phyloP scores from a whole-genome alignment of 1,284 basidiomycete genomes.

The Pyrrhoderma lamaoense region DNA sequence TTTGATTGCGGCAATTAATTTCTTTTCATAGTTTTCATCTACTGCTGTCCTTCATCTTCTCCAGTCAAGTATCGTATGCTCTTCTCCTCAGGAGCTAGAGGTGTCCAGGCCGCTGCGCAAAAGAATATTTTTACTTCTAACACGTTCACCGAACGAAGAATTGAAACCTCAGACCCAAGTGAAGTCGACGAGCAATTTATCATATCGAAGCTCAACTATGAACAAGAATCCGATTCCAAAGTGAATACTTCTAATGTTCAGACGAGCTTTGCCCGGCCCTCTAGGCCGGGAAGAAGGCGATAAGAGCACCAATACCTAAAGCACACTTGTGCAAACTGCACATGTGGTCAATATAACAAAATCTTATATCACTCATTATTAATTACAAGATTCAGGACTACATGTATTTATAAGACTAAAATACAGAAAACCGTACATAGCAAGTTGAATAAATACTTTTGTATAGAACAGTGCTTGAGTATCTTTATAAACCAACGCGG shows the following conservation, averaged over 20 bases:
- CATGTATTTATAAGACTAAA: neutral
- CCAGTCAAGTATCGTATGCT: constrained; percentile 82
- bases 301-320: too few relatives aligned
- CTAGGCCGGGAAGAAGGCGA: constrained; percentile 24
- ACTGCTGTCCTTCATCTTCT: constrained; percentile 75
- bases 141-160: constrained; percentile 46
- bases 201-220: constrained; percentile 44
- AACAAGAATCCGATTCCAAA: constrained; percentile 2
- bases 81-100: constrained; percentile 53
- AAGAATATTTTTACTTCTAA: too few relatives aligned
- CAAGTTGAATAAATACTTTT: constrained; percentile 1
- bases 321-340: too few relatives aligned
- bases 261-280: constrained; percentile 23
- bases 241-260: neutral
- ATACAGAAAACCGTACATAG: too few relatives aligned
- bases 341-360: too few relatives aligned
- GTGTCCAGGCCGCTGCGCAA: constrained; percentile 33
- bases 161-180: constrained; percentile 76
- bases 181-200: constrained; percentile 66
- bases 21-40: constrained; percentile 63
- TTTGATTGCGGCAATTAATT: constrained; percentile 18
- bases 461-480: neutral
- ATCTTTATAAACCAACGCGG: neutral
- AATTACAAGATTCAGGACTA: neutral
- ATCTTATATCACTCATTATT: neutral